Percentiles rank a stretch among this genome's conserved stretches.
phyloP scores from a whole-genome alignment of 75 land plant genomes.

The Cupressus sempervirens region DNA sequence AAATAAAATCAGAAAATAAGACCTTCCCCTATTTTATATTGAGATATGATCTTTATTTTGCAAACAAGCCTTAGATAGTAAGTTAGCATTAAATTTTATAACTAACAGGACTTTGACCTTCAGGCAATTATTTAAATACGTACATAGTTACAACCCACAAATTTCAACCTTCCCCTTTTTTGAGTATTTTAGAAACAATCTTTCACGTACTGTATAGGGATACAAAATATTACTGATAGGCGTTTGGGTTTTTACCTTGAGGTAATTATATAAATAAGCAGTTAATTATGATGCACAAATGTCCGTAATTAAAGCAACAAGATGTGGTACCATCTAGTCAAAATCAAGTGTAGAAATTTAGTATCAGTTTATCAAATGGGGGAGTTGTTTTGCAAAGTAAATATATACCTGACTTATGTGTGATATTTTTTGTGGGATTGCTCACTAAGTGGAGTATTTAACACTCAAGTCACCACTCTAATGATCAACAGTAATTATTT shows the following conservation, averaged over 20 bases:
- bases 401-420: slow-evolving; percentile 11
- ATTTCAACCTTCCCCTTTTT: not conserved
- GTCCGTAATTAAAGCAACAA: not conserved
- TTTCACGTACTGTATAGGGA: not conserved
- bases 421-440: not conserved
- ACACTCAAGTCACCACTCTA: not conserved
- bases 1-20: not conserved
- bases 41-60: slow-evolving; percentile 2
- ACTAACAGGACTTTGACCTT: not conserved
- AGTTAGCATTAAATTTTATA: no score
- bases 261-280: not conserved
- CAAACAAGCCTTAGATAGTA: not conserved
- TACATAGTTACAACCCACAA: slow-evolving; percentile 73
- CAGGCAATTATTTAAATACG: slow-evolving; percentile 26
- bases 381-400: not conserved
- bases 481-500: not conserved
- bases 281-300: not conserved
- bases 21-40: not conserved
- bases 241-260: not conserved
- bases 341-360: not conserved
- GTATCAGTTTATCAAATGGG: not conserved
- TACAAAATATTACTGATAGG: not conserved
- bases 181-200: not conserved
- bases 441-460: not conserved
- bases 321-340: not conserved